Conservation (phyloP, 768 basidiomycete genomes). For the Naganishia onofrii region DNA sequence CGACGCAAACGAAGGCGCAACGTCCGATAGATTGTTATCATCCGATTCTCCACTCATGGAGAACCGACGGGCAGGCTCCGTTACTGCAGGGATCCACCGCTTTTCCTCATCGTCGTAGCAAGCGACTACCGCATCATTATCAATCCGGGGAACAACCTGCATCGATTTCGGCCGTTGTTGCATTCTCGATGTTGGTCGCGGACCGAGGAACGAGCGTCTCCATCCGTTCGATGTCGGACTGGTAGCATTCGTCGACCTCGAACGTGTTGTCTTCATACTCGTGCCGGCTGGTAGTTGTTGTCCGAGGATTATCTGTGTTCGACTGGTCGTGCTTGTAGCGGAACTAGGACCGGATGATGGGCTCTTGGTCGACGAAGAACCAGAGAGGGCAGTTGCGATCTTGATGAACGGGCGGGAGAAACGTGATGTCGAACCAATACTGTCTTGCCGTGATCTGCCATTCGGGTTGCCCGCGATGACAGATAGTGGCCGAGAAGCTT, state of each 20-base stretch:
- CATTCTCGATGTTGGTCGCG: not conserved
- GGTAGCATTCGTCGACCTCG: not conserved
- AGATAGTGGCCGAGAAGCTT: not conserved
- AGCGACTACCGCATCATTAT: not conserved
- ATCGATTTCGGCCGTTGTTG: conserved; percentile 19
- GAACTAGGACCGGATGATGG: conserved; percentile 4
- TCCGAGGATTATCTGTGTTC: not conserved
- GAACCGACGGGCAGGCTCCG: conserved; percentile 13
- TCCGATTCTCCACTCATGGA: conserved; percentile 22
- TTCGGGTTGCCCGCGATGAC: not conserved
- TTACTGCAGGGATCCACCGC: conserved; percentile 1
- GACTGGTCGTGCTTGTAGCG: not conserved
- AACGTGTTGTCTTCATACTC: conserved; percentile 15
- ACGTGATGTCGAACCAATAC: not conserved
- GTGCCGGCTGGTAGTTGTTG: conserved; percentile 6
- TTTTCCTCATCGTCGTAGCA: conserved; percentile 11
- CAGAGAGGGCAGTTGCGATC: conserved; percentile 9
- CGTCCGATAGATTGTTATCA: conserved; percentile 18
- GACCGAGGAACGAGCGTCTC: conserved; percentile 10
- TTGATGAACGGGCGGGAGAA: conserved; percentile 18
- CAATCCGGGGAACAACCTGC: not conserved
- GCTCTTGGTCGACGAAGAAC: not conserved
- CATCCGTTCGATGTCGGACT: not conserved
- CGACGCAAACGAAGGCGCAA: conserved; percentile 13
- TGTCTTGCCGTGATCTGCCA: not conserved